phyloP scores from a whole-genome alignment of 352 stramenopile genomes.

The Blastocystis sp. region DNA sequence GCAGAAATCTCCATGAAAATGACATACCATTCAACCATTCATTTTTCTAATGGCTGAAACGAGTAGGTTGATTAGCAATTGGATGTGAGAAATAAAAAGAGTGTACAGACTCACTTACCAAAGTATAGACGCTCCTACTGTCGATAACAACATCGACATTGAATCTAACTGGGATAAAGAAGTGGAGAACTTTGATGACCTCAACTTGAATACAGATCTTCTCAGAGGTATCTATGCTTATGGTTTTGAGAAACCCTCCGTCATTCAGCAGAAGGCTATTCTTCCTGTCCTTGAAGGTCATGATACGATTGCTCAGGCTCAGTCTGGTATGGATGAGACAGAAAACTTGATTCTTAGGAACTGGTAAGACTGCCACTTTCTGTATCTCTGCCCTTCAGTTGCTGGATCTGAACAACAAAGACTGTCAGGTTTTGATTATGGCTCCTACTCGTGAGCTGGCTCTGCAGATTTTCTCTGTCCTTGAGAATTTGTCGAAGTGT shows the following conservation, averaged over 20 bases:
- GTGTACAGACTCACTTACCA: background rate
- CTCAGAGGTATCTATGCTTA: constrained; percentile 98
- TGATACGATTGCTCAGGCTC: constrained; percentile 95
- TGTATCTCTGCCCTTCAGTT: constrained; percentile 94
- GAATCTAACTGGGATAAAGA: constrained; percentile 94
- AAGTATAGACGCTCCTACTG: constrained; percentile 9
- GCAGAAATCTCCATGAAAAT: constrained; percentile 3
- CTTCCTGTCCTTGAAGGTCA: constrained; percentile 91
- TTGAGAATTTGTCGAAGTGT: constrained; percentile 76
- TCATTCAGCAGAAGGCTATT: constrained; percentile 94
- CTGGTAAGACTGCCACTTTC: constrained; percentile 98
- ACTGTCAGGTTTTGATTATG: constrained; percentile 95
- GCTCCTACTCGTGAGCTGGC: constrained; percentile 96
- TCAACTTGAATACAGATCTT: constrained; percentile 93
- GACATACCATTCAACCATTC: background rate
- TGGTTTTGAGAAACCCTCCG: constrained; percentile 99
- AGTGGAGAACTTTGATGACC: constrained; percentile 94
- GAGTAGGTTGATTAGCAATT: constrained; percentile 7
- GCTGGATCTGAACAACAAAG: constrained; percentile 84
- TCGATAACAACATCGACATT: constrained; percentile 90
- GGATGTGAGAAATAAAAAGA: background rate
- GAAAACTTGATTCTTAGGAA: constrained; percentile 68
- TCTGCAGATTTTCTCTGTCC: constrained; percentile 83
- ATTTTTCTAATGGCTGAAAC: constrained; percentile 56
- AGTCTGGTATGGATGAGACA: constrained; percentile 78